Evolutionary conservation across 305 asterid species (phyloP).

Genomic region (Salvia sclarea): DNA sequence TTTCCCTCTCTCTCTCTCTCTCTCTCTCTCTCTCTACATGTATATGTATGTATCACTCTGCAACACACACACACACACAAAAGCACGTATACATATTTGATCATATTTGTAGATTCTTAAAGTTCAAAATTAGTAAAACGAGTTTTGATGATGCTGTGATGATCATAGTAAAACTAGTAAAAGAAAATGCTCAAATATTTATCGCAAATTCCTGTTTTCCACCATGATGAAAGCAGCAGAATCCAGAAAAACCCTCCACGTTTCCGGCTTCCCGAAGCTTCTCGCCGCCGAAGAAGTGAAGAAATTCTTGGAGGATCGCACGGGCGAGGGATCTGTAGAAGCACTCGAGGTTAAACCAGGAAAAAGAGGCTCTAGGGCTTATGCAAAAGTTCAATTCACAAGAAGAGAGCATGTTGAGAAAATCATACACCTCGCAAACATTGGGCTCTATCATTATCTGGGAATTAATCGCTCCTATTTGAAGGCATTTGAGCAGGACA

Average conservation of each 20-base stretch:
- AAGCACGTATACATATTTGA: too few species aligned
- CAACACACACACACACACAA: too few species aligned
- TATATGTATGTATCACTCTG: neutral
- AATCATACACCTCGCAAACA: conserved; percentile 43
- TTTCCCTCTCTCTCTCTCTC: conserved; percentile 1
- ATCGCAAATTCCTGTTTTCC: too few species aligned
- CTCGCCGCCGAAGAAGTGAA: conserved; percentile 47
- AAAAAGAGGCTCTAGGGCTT: conserved; percentile 51
- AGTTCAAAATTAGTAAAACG: too few species aligned
- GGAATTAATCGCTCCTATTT: conserved; percentile 41
- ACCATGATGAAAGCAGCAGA: too few species aligned
- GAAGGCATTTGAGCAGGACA: conserved; percentile 47
- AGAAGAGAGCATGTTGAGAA: conserved; percentile 29
- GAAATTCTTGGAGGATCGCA: conserved; percentile 44
- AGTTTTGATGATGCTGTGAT: too few species aligned
- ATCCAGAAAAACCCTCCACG: conserved; percentile 52
- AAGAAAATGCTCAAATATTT: too few species aligned
- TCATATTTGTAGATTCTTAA: too few species aligned
- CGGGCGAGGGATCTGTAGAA: conserved; percentile 49
- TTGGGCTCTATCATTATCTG: conserved; percentile 35
- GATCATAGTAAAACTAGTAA: neutral
- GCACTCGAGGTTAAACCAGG: conserved; percentile 61
- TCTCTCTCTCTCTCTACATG: neutral
- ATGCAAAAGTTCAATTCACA: conserved; percentile 64
- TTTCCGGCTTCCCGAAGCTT: conserved; percentile 56